Evolutionary conservation across 1,284 basidiomycete genomes (phyloP).

Genomic region (Neonothopanus nambi): DNA sequence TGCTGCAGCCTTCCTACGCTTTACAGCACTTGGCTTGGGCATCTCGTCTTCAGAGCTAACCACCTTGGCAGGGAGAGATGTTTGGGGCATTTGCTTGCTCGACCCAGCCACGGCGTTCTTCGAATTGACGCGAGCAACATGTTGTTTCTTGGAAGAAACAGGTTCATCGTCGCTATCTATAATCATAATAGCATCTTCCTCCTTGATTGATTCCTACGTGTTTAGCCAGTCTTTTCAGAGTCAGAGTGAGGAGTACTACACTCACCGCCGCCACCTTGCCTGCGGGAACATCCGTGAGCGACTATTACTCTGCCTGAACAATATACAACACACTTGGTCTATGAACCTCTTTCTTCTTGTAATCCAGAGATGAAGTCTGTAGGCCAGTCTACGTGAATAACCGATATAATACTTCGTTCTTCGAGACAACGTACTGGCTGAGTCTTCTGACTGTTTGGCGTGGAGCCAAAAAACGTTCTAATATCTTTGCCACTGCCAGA

Average conservation of each 20-base stretch:
- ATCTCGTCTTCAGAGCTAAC: not conserved
- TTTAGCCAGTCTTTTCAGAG: not conserved
- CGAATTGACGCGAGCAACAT: not conserved
- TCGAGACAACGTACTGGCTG: constrained; percentile 12
- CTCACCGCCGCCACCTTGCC: not conserved
- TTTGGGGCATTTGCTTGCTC: constrained; percentile 15
- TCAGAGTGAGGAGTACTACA: not conserved
- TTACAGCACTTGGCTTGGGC: constrained; percentile 19
- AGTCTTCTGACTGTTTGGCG: constrained; percentile 15
- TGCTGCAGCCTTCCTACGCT: constrained; percentile 24
- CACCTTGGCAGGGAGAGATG: constrained; percentile 16
- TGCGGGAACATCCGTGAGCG: not conserved
- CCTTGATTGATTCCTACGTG: not conserved
- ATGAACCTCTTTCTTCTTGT: not conserved
- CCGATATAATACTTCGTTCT: not conserved
- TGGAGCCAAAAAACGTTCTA: constrained; percentile 41
- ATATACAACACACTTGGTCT: not conserved
- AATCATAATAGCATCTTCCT: constrained; percentile 11
- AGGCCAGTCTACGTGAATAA: not conserved
- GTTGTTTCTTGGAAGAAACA: not conserved
- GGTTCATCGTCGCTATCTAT: constrained; percentile 16
- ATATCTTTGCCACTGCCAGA: constrained; percentile 40
- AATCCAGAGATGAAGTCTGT: not conserved
- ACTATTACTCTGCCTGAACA: not conserved
- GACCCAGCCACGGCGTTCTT: not conserved